Evolutionary conservation across 352 stramenopile genomes (phyloP).

Genomic region (Globisporangium radiosum): DNA sequence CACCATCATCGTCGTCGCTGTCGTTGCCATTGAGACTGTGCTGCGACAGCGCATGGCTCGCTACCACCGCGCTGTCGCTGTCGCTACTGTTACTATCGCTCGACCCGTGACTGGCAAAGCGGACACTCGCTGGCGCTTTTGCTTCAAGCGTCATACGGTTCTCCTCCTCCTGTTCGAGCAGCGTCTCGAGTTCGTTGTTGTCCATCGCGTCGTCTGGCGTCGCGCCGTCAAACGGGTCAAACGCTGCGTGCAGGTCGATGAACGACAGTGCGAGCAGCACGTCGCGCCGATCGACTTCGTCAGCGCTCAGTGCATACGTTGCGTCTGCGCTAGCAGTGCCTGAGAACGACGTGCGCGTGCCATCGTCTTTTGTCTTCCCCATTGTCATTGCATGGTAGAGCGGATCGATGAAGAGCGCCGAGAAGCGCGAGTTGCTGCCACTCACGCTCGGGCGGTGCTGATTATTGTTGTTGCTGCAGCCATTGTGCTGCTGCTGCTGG

Average conservation of each 20-base stretch:
- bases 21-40: background rate
- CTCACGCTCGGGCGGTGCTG: slow-evolving; percentile 12
- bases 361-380: slow-evolving; percentile 13
- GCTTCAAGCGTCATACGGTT: slow-evolving; percentile 2
- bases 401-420: slow-evolving; percentile 15
- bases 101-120: background rate
- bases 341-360: background rate
- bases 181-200: slow-evolving; percentile 17
- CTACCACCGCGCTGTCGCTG: background rate
- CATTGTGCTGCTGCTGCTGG: background rate
- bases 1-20: background rate
- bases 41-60: background rate
- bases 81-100: background rate
- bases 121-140: background rate
- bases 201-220: slow-evolving; percentile 15
- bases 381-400: slow-evolving; percentile 15
- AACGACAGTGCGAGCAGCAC: slow-evolving; percentile 9
- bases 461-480: slow-evolving; percentile 4
- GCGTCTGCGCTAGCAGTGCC: background rate
- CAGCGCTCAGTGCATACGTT: background rate
- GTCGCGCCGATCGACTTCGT: slow-evolving; percentile 6
- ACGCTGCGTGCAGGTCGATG: slow-evolving; percentile 11
- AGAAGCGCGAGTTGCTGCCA: slow-evolving; percentile 12
- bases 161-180: slow-evolving; percentile 12
- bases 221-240: slow-evolving; percentile 12